Conservation (phyloP, 257 asterid genomes). For the Handroanthus guayacan region DNA sequence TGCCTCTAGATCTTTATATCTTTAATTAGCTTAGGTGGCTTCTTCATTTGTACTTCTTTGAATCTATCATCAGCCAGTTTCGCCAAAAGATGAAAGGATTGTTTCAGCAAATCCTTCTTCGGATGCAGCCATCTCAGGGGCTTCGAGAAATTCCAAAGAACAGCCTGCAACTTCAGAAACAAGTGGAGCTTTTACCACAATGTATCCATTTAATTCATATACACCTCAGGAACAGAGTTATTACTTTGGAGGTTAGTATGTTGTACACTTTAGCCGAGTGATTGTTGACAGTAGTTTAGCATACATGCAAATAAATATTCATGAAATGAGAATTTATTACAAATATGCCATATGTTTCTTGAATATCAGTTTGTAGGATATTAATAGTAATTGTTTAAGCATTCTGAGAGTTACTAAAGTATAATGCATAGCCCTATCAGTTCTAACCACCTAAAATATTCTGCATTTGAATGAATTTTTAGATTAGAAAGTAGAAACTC, state of each 20-base stretch:
- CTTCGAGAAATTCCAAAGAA: slow-evolving; percentile 56
- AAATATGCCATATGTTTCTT: too few relatives aligned
- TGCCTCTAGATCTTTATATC: slow-evolving; percentile 31
- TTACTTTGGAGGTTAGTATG: slow-evolving; percentile 75
- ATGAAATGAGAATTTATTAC: slow-evolving; percentile 1
- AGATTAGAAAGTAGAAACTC: slow-evolving; percentile 22
- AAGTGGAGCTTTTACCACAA: slow-evolving; percentile 58
- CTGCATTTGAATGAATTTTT: slow-evolving; percentile 22
- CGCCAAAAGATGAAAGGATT: slow-evolving; percentile 84
- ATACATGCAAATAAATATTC: background rate
- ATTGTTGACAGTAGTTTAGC: slow-evolving; percentile 16
- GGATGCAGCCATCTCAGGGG: slow-evolving; percentile 57
- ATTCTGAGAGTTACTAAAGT: too few relatives aligned
- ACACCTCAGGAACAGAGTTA: slow-evolving; percentile 73
- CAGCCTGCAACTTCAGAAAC: slow-evolving; percentile 56
- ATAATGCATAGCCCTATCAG: background rate
- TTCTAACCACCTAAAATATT: slow-evolving; percentile 17
- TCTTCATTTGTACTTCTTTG: slow-evolving; percentile 45
- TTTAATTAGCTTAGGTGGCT: slow-evolving; percentile 42
- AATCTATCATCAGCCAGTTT: slow-evolving; percentile 66
- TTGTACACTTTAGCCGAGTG: slow-evolving; percentile 16
- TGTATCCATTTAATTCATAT: slow-evolving; percentile 61
- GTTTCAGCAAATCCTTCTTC: slow-evolving; percentile 68
- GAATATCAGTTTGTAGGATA: too few relatives aligned
- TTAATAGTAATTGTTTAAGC: too few relatives aligned